Conservation (phyloP, 1,284 basidiomycete species). For the Chalciporus sp. region DNA sequence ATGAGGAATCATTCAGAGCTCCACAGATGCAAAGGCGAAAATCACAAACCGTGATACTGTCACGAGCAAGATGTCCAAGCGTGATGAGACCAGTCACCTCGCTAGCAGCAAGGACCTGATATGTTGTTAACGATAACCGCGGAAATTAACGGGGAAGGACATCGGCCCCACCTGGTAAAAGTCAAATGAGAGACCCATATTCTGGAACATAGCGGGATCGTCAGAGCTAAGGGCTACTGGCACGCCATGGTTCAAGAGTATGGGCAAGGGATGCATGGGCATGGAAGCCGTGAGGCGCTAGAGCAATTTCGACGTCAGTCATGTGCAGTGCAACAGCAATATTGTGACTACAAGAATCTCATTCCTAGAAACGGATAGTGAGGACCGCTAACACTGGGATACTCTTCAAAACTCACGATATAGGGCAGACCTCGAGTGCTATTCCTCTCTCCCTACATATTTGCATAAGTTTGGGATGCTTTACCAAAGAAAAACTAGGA, state of each 20-base stretch:
- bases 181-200: constrained; percentile 74
- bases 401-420: constrained; percentile 55
- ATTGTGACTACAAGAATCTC: constrained; percentile 59
- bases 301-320: neutral
- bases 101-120: constrained; percentile 58
- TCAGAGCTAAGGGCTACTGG: constrained; percentile 72
- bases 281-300: constrained; percentile 68
- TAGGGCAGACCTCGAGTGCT: constrained; percentile 70
- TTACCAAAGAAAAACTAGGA: constrained; percentile 65
- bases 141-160: neutral
- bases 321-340: neutral
- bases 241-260: constrained; percentile 68
- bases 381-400: constrained; percentile 3
- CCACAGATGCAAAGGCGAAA: neutral
- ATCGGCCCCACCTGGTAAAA: constrained; percentile 59
- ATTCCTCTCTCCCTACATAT: constrained; percentile 65
- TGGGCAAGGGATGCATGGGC: constrained; percentile 72
- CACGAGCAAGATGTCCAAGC: constrained; percentile 59
- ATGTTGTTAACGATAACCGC: constrained; percentile 1
- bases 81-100: constrained; percentile 65
- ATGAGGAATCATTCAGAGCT: constrained; percentile 1
- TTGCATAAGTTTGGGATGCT: constrained; percentile 72
- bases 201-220: constrained; percentile 76
- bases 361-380: constrained; percentile 45
- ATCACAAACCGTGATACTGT: constrained; percentile 59